Evolutionary conservation across 768 basidiomycete species (phyloP).

Genomic region (Amanita muscaria): DNA sequence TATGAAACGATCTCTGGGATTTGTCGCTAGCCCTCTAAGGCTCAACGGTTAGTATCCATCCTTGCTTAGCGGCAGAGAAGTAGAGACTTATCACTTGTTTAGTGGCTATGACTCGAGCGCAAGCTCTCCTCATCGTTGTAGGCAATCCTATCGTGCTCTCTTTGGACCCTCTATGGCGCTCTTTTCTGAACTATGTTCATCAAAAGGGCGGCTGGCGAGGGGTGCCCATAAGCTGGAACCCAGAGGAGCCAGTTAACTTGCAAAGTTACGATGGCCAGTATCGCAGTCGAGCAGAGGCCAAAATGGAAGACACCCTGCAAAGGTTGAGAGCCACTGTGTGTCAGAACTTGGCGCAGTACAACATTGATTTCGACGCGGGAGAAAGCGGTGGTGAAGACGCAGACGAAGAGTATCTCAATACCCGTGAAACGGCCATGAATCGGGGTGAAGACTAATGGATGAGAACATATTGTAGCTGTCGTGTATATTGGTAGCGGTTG

Average conservation of each 20-base stretch:
- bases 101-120: constrained; percentile 57
- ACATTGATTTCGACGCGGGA: no score
- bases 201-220: constrained; percentile 39
- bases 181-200: constrained; percentile 50
- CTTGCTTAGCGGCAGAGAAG: no score
- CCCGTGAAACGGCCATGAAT: no score
- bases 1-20: constrained; percentile 50
- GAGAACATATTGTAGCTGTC: no score
- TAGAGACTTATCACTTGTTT: neutral
- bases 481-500: no score
- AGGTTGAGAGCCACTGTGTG: neutral
- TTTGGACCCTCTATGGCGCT: constrained; percentile 55
- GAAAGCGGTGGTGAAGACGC: no score
- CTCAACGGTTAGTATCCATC: constrained; percentile 34
- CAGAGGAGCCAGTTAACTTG: constrained; percentile 1
- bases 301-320: neutral
- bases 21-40: constrained; percentile 46
- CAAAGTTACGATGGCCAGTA: neutral
- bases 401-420: no score
- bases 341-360: neutral
- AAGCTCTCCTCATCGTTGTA: constrained; percentile 50
- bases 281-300: neutral
- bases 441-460: no score
- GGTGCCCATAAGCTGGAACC: constrained; percentile 1
- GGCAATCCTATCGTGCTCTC: constrained; percentile 52